phyloP scores from a whole-genome alignment of 441 rosid genomes.

The Mallotus repandus region DNA sequence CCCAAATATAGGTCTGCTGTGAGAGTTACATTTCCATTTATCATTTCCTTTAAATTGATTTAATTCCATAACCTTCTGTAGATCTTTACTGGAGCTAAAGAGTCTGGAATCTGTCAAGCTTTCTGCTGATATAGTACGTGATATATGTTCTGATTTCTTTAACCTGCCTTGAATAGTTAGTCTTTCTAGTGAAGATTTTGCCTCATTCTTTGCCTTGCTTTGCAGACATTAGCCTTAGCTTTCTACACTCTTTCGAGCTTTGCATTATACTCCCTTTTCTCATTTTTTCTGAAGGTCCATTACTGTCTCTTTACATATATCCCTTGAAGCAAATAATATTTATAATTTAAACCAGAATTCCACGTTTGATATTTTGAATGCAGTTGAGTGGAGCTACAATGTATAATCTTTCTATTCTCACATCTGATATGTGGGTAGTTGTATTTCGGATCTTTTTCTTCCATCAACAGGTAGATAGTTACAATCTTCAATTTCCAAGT shows the following conservation, averaged over 20 bases:
- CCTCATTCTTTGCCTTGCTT: slow-evolving; percentile 1
- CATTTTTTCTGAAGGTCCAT: slow-evolving; percentile 49
- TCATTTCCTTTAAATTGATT: neutral
- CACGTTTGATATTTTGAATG: neutral
- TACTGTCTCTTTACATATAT: neutral
- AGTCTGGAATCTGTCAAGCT: slow-evolving; percentile 46
- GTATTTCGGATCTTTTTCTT: slow-evolving; percentile 48
- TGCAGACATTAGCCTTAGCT: slow-evolving; percentile 40
- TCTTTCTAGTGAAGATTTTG: no score
- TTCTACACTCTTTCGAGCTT: slow-evolving; percentile 38
- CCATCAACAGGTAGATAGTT: slow-evolving; percentile 42
- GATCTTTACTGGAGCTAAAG: slow-evolving; percentile 47
- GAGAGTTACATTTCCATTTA: no score
- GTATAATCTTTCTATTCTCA: slow-evolving; percentile 59
- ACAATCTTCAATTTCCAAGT: neutral
- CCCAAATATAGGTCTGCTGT: no score
- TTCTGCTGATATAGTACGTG: slow-evolving; percentile 49
- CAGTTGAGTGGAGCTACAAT: slow-evolving; percentile 61
- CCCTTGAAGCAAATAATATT: no score
- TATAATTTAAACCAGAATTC: no score
- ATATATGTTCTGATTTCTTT: neutral
- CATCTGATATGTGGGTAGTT: slow-evolving; percentile 73
- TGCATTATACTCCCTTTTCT: slow-evolving; percentile 39
- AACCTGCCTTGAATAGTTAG: no score
- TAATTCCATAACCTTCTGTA: slow-evolving; percentile 30